Conservation (phyloP, 345 rosid genomes). For the Eucalyptus sideroxylon region DNA sequence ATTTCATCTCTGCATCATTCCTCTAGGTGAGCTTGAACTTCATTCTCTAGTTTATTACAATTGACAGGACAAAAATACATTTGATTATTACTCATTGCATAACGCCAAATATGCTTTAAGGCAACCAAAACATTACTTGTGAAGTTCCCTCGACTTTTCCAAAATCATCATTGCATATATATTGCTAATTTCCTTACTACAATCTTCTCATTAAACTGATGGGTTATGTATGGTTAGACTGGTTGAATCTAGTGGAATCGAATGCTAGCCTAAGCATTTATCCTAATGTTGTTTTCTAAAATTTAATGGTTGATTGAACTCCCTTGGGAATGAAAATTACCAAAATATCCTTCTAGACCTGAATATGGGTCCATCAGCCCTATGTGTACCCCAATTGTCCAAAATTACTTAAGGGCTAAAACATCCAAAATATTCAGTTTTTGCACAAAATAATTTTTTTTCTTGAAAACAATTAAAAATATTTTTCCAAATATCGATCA, state of each 20-base stretch:
- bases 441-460: too few relatives aligned
- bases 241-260: not conserved
- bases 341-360: too few relatives aligned
- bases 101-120: accelerated
- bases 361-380: too few relatives aligned
- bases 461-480: too few relatives aligned
- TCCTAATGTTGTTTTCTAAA: not conserved
- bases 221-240: accelerated
- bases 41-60: not conserved
- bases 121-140: accelerated
- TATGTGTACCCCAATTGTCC: too few relatives aligned
- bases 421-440: too few relatives aligned
- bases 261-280: not conserved
- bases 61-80: too few relatives aligned
- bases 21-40: accelerated
- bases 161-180: not conserved
- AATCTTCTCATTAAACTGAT: not conserved
- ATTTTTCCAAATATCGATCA: too few relatives aligned
- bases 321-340: too few relatives aligned
- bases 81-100: not conserved
- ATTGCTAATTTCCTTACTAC: not conserved
- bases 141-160: not conserved
- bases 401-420: too few relatives aligned
- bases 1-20: not conserved
- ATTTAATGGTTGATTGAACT: too few relatives aligned